Base-by-base conservation (phyloP, 2,329 filamentous ascomycete species). In the Neofusicoccum kwambonambiense region DNA sequence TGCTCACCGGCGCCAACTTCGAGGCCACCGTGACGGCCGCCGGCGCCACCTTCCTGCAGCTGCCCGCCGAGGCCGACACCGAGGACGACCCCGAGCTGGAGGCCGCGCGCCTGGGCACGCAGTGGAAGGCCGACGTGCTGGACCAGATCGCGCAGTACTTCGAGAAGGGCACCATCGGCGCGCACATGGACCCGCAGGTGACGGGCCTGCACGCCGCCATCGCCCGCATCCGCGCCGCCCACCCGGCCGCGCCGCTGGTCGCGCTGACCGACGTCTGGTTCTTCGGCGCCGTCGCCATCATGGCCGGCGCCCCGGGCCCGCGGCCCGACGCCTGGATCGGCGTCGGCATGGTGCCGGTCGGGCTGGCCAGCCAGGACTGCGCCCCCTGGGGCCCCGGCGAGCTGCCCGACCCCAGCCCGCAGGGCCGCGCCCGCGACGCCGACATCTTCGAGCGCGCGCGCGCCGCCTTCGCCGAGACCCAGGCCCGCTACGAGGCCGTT, bases 191-290 rank as follows among this genome's bases (percentile, higher is more conserved):
- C 0, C 63, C 67, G 3, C 72, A 75, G 7, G 74, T 77, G 65
- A 65, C 70, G 45, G 72, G 74, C 4, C 50, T 80, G 6, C 76
- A 78, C 63, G 65, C 64, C 9, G 72, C 76, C 2, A 78, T 68
- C 39, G 12, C 57, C 31, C 3, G 66, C 78, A 35, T 70, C 39
- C 71, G 73, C 2, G 70, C 71, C 7, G 64, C 72, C 1, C 71
- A 79, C 37, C 74, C 76, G 2, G 67, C 66, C 3, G 73, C 77
- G 8, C 73, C 80, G 35, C 73, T 84, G 34, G 67, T 85, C 19
- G 70, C 82, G 12, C 60, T 84, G n/a, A 73, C 74, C 39, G 83
- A 85, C 68, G 70, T 73, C 2, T 69, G 75, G 2, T 79, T 76
- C 50, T 71, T 76, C 62, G 81, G 79, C 0, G 67, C 74, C 11